phyloP scores from a whole-genome alignment of 2,329 filamentous ascomycete genomes.

The Ophiostoma piceae region DNA sequence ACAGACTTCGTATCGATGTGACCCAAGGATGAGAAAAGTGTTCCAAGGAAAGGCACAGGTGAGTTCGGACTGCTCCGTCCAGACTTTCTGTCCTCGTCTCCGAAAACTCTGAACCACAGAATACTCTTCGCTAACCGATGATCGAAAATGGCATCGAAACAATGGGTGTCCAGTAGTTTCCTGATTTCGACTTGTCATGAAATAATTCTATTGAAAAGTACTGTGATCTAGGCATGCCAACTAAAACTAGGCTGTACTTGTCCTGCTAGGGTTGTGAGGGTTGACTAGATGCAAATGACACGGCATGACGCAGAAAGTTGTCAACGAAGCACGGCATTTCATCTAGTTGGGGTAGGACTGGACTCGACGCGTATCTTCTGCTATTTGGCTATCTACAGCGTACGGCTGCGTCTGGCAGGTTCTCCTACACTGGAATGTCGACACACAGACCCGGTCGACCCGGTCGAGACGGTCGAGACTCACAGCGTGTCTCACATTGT shows the following conservation, averaged over 20 bases:
- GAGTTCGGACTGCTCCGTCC: not conserved
- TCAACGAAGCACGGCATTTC: not conserved
- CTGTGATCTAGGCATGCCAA: not conserved
- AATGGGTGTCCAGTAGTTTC: too few relatives aligned
- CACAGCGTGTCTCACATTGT: not conserved
- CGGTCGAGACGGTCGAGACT: constrained; percentile 1
- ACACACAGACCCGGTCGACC: not conserved
- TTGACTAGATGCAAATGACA: not conserved
- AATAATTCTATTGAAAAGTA: not conserved
- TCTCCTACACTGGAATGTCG: not conserved
- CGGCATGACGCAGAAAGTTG: not conserved
- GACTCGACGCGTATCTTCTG: too few relatives aligned
- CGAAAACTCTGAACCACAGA: not conserved
- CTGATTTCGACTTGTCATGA: not conserved
- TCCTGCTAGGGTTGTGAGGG: not conserved
- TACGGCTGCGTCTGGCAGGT: not conserved
- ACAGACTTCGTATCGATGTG: not conserved
- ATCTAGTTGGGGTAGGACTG: not conserved
- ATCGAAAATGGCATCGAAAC: not conserved
- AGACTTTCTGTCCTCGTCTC: not conserved
- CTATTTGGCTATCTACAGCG: too few relatives aligned
- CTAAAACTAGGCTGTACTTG: not conserved
- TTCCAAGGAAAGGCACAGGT: not conserved
- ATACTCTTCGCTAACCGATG: not conserved
- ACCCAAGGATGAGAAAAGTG: not conserved